These are phyloP conservation scores for Kwoniella bestiolae DNA, from an alignment of 768 basidiomycete genomes.

Conservation along the genomic window DNA sequence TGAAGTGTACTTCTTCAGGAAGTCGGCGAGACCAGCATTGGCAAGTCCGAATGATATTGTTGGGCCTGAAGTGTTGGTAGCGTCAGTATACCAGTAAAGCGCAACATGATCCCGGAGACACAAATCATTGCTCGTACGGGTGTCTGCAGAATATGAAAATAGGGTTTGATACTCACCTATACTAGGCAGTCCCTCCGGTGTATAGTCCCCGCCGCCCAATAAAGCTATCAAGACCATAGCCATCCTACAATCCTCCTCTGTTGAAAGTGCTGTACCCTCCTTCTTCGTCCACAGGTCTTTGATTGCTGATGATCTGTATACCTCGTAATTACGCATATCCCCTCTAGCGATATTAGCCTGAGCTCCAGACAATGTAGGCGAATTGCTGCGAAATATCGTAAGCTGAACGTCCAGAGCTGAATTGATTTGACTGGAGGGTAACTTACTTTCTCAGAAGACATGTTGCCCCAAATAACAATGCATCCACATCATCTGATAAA, in stretches of 20 bases:
- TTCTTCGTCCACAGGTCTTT: constrained; percentile 69
- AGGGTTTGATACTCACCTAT: constrained; percentile 42
- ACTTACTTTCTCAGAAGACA: constrained; percentile 81
- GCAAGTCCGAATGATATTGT: constrained; percentile 78
- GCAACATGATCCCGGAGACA: neutral
- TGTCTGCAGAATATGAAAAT: no score
- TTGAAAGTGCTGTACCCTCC: constrained; percentile 62
- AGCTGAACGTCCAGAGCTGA: constrained; percentile 24
- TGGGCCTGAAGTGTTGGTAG: constrained; percentile 41
- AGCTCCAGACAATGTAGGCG: constrained; percentile 44
- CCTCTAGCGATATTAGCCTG: constrained; percentile 54
- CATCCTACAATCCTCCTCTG: constrained; percentile 64
- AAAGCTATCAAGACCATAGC: constrained; percentile 79
- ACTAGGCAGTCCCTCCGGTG: constrained; percentile 61
- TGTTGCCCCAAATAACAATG: constrained; percentile 82
- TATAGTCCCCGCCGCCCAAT: constrained; percentile 88
- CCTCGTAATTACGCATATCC: constrained; percentile 40
- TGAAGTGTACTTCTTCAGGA: constrained; percentile 30
- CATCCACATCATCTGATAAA: constrained; percentile 91
- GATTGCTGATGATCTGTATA: constrained; percentile 65
- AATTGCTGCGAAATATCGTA: constrained; percentile 31
- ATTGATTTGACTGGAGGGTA: constrained; percentile 4
- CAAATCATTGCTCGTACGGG: no score
- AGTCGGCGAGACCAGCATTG: constrained; percentile 73
- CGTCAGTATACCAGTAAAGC: no score